Conservation (phyloP, 2,329 filamentous ascomycete species). For the Exophiala phaeomuriformis region DNA sequence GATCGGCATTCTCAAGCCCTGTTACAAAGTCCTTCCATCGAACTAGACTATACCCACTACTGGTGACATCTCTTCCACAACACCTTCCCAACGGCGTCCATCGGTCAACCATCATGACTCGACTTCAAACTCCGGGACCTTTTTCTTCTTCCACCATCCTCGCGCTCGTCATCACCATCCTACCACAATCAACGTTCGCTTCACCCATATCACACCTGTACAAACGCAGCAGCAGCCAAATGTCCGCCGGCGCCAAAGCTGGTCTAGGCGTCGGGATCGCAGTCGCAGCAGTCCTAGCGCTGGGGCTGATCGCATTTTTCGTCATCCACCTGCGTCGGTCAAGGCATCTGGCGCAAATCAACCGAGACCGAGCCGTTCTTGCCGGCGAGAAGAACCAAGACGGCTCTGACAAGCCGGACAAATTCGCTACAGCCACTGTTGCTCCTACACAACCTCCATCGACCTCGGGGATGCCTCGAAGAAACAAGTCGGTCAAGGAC, state of each 20-base stretch:
- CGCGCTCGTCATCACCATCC: constrained; percentile 8
- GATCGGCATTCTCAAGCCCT: neutral
- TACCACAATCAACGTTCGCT: constrained; percentile 12
- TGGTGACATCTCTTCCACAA: neutral
- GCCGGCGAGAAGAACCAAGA: constrained; percentile 27
- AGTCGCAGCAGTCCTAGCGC: constrained; percentile 18
- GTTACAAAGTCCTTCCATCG: neutral
- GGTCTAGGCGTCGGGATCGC: constrained; percentile 26
- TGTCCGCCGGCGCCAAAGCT: constrained; percentile 25
- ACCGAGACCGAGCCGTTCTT: constrained; percentile 24
- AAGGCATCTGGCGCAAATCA: constrained; percentile 20
- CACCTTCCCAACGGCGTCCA: neutral
- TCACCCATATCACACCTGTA: constrained; percentile 18
- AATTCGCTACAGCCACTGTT: constrained; percentile 9
- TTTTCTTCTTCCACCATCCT: neutral
- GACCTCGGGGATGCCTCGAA: constrained; percentile 15
- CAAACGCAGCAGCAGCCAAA: constrained; percentile 13
- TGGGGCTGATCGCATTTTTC: constrained; percentile 22
- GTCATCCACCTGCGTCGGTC: constrained; percentile 24
- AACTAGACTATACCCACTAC: neutral
- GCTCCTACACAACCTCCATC: constrained; percentile 1
- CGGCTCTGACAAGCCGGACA: constrained; percentile 24
- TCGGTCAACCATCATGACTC: constrained; percentile 12
- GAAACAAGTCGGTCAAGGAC: constrained; percentile 27
- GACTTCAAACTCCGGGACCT: neutral